These are phyloP conservation scores for Crassisporium funariophilum DNA, from an alignment of 768 basidiomycete species.

Conservation along the genomic window DNA sequence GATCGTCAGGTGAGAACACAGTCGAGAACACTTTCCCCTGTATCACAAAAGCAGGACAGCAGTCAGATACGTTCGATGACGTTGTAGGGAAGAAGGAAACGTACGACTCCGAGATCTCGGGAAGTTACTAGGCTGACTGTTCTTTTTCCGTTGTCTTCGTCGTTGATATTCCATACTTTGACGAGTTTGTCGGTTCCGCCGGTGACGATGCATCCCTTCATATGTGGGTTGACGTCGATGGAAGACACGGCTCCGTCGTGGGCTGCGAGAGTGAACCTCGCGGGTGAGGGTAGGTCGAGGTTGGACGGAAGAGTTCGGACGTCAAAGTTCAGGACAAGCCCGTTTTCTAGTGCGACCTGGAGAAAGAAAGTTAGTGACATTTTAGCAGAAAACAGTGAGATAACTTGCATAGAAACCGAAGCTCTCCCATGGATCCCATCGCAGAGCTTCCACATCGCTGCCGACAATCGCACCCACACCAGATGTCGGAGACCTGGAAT, in stretches of 20 bases:
- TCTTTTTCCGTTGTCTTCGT: slow-evolving; percentile 58
- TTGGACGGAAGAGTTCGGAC: slow-evolving; percentile 78
- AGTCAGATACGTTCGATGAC: background rate
- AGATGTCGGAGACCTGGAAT: slow-evolving; percentile 79
- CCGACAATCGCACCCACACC: slow-evolving; percentile 86
- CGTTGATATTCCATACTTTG: slow-evolving; percentile 92
- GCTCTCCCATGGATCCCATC: slow-evolving; percentile 96
- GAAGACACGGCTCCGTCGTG: slow-evolving; percentile 91
- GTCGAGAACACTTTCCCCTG: slow-evolving; percentile 97
- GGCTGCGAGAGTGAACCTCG: slow-evolving; percentile 87
- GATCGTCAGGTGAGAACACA: slow-evolving; percentile 91
- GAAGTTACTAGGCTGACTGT: slow-evolving; percentile 84
- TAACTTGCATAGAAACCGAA: slow-evolving; percentile 80
- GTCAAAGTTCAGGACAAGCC: slow-evolving; percentile 91
- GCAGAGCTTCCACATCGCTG: slow-evolving; percentile 89
- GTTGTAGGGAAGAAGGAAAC: slow-evolving; percentile 25
- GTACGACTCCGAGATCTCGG: slow-evolving; percentile 87
- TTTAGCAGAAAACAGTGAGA: background rate
- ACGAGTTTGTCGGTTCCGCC: slow-evolving; percentile 95
- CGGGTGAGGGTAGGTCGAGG: slow-evolving; percentile 61
- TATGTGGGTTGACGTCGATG: slow-evolving; percentile 87
- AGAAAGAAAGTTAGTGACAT: background rate
- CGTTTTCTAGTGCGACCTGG: slow-evolving; percentile 94
- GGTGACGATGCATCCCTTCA: slow-evolving; percentile 89
- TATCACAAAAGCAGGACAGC: slow-evolving; percentile 4